phyloP scores from a whole-genome alignment of 768 basidiomycete genomes.

The Lactarius vividus region DNA sequence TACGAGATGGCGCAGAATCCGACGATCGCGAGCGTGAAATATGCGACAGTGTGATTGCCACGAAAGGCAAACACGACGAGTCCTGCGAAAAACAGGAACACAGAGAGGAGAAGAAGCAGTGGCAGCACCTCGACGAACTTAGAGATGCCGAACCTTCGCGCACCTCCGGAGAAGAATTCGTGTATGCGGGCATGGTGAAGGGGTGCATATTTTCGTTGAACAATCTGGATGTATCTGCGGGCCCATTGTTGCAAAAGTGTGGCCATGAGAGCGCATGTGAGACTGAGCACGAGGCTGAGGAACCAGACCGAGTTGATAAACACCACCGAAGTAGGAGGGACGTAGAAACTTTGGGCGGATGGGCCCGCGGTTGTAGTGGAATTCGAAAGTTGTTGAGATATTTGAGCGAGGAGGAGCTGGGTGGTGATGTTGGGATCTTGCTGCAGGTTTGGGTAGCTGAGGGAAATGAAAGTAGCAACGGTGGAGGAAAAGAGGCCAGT shows the following conservation, averaged over 20 bases:
- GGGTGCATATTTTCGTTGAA: too few relatives aligned
- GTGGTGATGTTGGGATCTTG: too few relatives aligned
- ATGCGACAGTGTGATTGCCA: too few relatives aligned
- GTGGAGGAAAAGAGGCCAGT: background rate
- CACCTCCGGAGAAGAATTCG: constrained; percentile 6
- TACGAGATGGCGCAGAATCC: too few relatives aligned
- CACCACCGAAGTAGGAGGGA: background rate
- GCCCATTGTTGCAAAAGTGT: too few relatives aligned
- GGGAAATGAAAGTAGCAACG: background rate
- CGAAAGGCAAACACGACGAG: constrained; percentile 13
- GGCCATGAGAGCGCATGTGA: too few relatives aligned
- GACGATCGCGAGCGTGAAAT: too few relatives aligned
- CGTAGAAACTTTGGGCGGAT: background rate
- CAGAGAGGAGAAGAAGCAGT: background rate
- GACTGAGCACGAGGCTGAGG: too few relatives aligned
- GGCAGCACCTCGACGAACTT: constrained; percentile 8
- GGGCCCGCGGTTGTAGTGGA: background rate
- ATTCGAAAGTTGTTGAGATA: too few relatives aligned
- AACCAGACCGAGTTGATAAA: too few relatives aligned
- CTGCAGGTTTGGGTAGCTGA: background rate
- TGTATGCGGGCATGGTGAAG: constrained; percentile 4
- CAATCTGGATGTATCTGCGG: too few relatives aligned
- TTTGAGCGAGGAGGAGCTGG: too few relatives aligned
- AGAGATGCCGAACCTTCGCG: background rate
- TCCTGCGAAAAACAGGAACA: constrained; percentile 12